Base-by-base conservation (phyloP, 2,329 filamentous ascomycete genomes). In the Colletotrichum phormii region DNA sequence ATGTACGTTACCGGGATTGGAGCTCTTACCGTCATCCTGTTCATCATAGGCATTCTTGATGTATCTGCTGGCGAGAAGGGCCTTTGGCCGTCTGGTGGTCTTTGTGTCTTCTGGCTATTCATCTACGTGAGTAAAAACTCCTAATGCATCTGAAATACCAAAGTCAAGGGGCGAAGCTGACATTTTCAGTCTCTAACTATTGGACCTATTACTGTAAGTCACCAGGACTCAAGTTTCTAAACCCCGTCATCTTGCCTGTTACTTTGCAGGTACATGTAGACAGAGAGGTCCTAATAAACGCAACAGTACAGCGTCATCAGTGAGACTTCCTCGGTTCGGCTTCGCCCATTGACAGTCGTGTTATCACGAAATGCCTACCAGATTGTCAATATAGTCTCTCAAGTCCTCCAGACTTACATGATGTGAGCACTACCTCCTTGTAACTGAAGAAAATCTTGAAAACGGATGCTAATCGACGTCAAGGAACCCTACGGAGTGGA, bases 261-360 rank as follows among this genome's bases (percentile, higher is more conserved):
- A 15, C 5, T 4, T 5, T 6, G 42, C 26, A 26, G 26, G 26
- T 26, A 37, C 13, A 2, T 6, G 6, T 4, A 46, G 42, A 5
- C 15, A 46, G 42, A 46, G 42, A 11, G 15, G 6, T 7, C 4
- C 62, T 71, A 33, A 72, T 42, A 6, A 18, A 8, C 2, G 31
- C 7, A n/a, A 18, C 46, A 72, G 70, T 86, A 85, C 77, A 84
- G 83, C 29, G 82, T 86, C 26, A 81, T 84, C 76, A 53, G 85
- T 1, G 85, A 87, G 77, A 76, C 86, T 2, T 81, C 82, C 0
- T 85, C 84, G 0, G 85, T 84, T 6, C 85, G 85, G 29, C 81
- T 87, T 29, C 81, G 85, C 57, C 84, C 83, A 55, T 84, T 86
- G 77, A 84, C 84, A 0, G 82, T 87, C 7, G 84, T 85, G 24